Percentiles rank a stretch among this genome's conserved stretches.
Conservation (phyloP, 1,139 yeast species). For the Barnettozyma hawaiiensis region DNA sequence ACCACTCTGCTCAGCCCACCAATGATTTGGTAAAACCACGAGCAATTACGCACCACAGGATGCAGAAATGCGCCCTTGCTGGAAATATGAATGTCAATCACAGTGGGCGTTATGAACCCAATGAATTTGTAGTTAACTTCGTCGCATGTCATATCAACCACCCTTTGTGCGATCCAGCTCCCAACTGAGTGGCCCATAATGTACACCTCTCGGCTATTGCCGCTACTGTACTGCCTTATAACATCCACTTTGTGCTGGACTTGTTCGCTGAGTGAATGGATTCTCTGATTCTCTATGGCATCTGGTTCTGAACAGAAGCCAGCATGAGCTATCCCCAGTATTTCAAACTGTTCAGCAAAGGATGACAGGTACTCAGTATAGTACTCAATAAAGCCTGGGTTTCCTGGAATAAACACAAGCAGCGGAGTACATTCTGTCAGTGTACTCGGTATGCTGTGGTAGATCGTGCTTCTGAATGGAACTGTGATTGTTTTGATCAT, state of each 20-base stretch:
- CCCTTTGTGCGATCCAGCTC: constrained; percentile 48
- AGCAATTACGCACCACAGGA: constrained; percentile 31
- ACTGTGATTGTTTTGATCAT: constrained; percentile 5
- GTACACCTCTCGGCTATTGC: constrained; percentile 32
- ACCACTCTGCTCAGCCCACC: constrained; percentile 13
- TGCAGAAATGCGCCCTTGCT: constrained; percentile 42
- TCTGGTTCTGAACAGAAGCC: constrained; percentile 19
- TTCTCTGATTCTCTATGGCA: constrained; percentile 12
- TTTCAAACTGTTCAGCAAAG: constrained; percentile 32
- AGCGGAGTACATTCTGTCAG: constrained; percentile 27
- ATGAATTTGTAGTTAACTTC: constrained; percentile 32
- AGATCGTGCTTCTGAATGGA: constrained; percentile 13
- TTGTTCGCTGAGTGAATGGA: constrained; percentile 44
- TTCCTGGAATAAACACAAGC: constrained; percentile 58
- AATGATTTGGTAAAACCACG: constrained; percentile 22
- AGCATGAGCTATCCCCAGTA: constrained; percentile 49
- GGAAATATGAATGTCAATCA: constrained; percentile 49
- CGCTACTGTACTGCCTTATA: constrained; percentile 29
- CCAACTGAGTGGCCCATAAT: constrained; percentile 63
- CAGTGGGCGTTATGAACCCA: constrained; percentile 64
- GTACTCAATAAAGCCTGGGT: constrained; percentile 60
- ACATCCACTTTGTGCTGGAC: constrained; percentile 43
- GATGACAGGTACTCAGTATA: constrained; percentile 43
- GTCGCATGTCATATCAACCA: constrained; percentile 27
- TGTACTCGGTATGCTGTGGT: constrained; percentile 8